Evolutionary conservation across 75 land plant genomes (phyloP).

Genomic region (Pinus taeda): DNA sequence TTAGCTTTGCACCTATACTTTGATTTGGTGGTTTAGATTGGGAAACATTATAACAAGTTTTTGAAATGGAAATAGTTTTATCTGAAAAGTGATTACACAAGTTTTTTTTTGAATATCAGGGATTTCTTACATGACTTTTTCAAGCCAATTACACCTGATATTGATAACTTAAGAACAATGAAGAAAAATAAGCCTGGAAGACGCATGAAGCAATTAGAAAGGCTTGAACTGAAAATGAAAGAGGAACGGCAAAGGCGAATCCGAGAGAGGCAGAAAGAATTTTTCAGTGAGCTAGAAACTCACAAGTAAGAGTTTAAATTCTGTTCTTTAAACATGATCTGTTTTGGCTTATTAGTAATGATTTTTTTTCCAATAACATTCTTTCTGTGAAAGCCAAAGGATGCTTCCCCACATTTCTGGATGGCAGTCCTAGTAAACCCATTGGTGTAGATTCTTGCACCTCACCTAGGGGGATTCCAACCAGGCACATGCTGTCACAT

Average conservation of each 20-base stretch:
- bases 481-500: no score
- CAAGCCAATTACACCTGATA: constrained; percentile 68
- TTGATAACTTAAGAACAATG: constrained; percentile 72
- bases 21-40: neutral
- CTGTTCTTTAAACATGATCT: no score
- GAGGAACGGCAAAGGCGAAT: constrained; percentile 90
- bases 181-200: constrained; percentile 89
- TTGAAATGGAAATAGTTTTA: neutral
- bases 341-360: no score
- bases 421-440: no score
- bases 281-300: constrained; percentile 81
- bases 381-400: no score
- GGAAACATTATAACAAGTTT: neutral
- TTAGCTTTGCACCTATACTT: constrained; percentile 1
- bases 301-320: constrained; percentile 59
- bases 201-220: constrained; percentile 86
- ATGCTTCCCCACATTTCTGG: no score
- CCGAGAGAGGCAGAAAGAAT: constrained; percentile 92
- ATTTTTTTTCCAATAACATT: no score
- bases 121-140: constrained; percentile 91
- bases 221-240: constrained; percentile 82
- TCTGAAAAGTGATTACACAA: neutral
- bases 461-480: no score
- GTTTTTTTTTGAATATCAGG: constrained; percentile 39
- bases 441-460: no score